Percentiles rank a stretch among this genome's conserved stretches.
Conservation (phyloP, 805 yeast species). For the Scheffersomyces coipomensis region DNA sequence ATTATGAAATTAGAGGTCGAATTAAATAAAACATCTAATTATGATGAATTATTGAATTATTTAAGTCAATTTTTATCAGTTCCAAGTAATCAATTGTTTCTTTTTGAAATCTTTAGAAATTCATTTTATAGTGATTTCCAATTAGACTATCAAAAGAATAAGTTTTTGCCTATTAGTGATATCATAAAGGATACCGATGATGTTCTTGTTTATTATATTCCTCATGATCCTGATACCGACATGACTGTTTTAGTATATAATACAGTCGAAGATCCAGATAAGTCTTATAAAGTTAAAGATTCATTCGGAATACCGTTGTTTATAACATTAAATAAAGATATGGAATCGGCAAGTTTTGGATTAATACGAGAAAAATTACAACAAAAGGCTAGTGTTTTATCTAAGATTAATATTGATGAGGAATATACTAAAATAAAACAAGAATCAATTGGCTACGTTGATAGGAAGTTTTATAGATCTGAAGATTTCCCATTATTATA, state of each 20-base stretch:
- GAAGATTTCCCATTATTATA: conserved; percentile 36
- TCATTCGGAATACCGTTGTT: conserved; percentile 80
- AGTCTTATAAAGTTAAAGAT: conserved; percentile 35
- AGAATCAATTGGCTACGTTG: conserved; percentile 1
- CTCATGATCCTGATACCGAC: conserved; percentile 43
- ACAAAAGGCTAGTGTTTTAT: conserved; percentile 22
- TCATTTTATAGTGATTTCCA: conserved; percentile 72
- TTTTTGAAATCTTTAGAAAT: conserved; percentile 53
- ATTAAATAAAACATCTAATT: conserved; percentile 61
- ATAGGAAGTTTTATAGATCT: conserved; percentile 17
- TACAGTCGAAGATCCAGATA: conserved; percentile 34
- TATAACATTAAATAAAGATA: conserved; percentile 48
- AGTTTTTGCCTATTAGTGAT: conserved; percentile 65
- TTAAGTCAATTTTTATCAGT: conserved; percentile 48
- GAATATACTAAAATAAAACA: conserved; percentile 19
- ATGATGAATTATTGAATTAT: conserved; percentile 59
- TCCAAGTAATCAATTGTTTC: conserved; percentile 21
- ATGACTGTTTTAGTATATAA: conserved; percentile 60
- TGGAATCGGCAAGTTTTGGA: conserved; percentile 56
- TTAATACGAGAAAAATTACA: conserved; percentile 58
- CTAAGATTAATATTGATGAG: conserved; percentile 19
- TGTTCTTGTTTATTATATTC: conserved; percentile 58
- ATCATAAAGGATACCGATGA: conserved; percentile 62
- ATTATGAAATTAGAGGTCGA: conserved; percentile 63
- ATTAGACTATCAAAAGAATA: conserved; percentile 48